phyloP scores from a whole-genome alignment of 371 early-diverging fungal genomes.

The Apophysomyces ossiformis region DNA sequence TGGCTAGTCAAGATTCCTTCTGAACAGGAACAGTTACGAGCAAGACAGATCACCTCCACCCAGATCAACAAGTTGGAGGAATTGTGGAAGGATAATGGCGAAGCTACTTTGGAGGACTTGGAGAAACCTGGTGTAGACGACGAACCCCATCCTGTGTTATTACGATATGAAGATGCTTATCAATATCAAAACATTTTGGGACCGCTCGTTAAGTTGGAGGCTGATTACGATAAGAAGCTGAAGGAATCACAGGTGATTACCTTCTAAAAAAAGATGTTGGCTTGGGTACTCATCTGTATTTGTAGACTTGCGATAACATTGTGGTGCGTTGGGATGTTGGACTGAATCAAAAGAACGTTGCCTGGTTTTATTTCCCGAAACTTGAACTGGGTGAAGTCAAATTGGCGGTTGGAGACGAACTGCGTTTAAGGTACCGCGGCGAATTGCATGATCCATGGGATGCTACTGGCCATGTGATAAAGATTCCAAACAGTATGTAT shows the following conservation, averaged over 20 bases:
- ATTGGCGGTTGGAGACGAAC: constrained; percentile 96
- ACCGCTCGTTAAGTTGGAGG: constrained; percentile 96
- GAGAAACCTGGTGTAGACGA: constrained; percentile 86
- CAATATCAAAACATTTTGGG: constrained; percentile 97
- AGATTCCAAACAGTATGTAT: constrained; percentile 86
- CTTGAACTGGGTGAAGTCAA: constrained; percentile 92
- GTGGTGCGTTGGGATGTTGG: constrained; percentile 97
- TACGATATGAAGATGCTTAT: constrained; percentile 95
- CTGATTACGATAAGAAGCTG: constrained; percentile 92
- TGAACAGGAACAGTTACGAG: constrained; percentile 85
- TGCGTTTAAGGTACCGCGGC: constrained; percentile 87
- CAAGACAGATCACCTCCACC: constrained; percentile 81
- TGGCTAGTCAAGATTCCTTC: constrained; percentile 95
- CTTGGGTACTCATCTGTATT: neutral
- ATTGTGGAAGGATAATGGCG: constrained; percentile 85
- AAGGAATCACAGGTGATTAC: constrained; percentile 86
- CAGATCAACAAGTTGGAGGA: constrained; percentile 93
- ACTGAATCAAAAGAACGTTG: constrained; percentile 91
- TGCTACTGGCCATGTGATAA: constrained; percentile 91
- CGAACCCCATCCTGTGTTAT: constrained; percentile 82
- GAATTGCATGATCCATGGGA: constrained; percentile 89
- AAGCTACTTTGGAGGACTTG: constrained; percentile 83
- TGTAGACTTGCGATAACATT: constrained; percentile 90
- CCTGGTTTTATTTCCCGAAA: constrained; percentile 93
- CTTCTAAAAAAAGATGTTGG: neutral